Conservation (phyloP, 331 rosid genomes). For the Pyrus hybrid region DNA sequence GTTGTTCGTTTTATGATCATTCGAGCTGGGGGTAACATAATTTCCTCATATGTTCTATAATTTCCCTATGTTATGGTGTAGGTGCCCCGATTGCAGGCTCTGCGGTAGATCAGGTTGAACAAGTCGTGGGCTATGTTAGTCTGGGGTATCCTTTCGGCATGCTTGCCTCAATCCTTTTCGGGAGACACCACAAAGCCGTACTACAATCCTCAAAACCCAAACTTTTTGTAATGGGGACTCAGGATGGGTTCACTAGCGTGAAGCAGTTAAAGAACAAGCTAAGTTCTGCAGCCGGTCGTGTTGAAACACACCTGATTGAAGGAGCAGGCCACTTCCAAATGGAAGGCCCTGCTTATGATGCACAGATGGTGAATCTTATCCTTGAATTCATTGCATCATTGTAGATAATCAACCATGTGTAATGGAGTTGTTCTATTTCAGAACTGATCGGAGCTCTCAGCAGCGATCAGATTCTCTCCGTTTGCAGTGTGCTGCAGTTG, state of each 20-base stretch:
- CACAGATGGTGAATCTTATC: slow-evolving; percentile 68
- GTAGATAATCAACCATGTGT: slow-evolving; percentile 7
- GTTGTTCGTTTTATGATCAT: background rate
- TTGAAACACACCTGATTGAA: slow-evolving; percentile 62
- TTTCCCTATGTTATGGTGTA: slow-evolving; percentile 6
- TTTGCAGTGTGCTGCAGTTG: background rate
- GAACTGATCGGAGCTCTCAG: background rate
- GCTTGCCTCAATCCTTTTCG: slow-evolving; percentile 76
- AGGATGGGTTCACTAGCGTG: slow-evolving; percentile 80
- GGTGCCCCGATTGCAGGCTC: slow-evolving; percentile 96
- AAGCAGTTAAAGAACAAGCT: slow-evolving; percentile 78
- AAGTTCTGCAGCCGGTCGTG: slow-evolving; percentile 53
- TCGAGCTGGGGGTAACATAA: background rate
- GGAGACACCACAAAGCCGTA: slow-evolving; percentile 17
- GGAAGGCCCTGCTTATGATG: slow-evolving; percentile 85
- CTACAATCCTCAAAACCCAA: slow-evolving; percentile 67
- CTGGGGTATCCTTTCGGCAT: slow-evolving; percentile 94
- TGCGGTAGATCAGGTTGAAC: slow-evolving; percentile 67
- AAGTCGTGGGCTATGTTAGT: slow-evolving; percentile 76
- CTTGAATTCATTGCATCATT: slow-evolving; percentile 44
- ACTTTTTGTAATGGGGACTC: slow-evolving; percentile 83
- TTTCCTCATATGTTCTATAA: background rate
- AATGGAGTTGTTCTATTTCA: background rate
- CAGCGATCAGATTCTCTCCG: background rate
- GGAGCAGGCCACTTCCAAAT: slow-evolving; percentile 82